These are phyloP conservation scores for Fusarium nanum DNA, from an alignment of 2,329 filamentous ascomycete genomes.

Conservation along the genomic window DNA sequence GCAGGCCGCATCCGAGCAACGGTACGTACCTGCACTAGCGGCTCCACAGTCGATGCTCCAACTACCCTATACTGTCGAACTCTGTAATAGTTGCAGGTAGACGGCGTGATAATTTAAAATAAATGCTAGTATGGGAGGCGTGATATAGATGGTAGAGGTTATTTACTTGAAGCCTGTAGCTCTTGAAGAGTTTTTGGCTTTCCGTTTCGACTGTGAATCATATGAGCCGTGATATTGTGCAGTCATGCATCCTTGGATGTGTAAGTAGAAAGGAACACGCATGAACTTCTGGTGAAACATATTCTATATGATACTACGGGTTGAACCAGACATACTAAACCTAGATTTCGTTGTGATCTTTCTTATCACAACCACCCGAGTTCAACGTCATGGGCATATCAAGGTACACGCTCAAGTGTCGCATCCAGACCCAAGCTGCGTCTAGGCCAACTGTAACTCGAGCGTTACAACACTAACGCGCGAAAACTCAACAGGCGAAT, in stretches of 20 bases:
- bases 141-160: not conserved
- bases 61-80: conserved; percentile 10
- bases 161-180: not conserved
- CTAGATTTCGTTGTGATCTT: too few relatives aligned
- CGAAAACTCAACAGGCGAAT: not conserved
- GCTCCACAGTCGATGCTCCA: not conserved
- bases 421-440: not conserved
- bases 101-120: not conserved
- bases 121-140: not conserved
- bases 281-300: not conserved
- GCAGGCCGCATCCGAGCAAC: conserved; percentile 13
- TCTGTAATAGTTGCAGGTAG: not conserved
- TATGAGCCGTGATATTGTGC: not conserved
- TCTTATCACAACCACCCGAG: not conserved
- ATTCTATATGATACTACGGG: not conserved
- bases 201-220: not conserved
- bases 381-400: not conserved
- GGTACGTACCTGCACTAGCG: conserved; percentile 12
- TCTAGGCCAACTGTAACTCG: not conserved
- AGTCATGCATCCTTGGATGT: rapidly evolving
- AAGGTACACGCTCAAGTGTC: not conserved
- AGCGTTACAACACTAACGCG: not conserved
- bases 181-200: not conserved
- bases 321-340: too few relatives aligned
- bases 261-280: not conserved